Conservation (phyloP, 1,284 basidiomycete genomes). For the Rhodotorula sp. region DNA sequence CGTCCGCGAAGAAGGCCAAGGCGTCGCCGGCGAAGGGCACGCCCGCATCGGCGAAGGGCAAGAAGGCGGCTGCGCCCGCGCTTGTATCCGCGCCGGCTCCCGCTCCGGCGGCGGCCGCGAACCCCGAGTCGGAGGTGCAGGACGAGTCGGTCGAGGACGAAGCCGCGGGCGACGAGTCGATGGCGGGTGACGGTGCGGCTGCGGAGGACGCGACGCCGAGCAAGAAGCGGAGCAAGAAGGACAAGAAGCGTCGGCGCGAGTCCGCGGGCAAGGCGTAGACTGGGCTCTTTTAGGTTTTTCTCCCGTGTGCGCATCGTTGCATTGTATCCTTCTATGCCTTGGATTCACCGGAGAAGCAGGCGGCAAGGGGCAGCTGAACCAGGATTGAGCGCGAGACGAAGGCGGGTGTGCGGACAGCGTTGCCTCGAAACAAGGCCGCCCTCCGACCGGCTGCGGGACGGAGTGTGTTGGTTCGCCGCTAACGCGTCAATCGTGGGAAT, state of each 20-base stretch:
- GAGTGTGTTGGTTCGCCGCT: too few relatives aligned
- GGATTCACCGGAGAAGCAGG: too few relatives aligned
- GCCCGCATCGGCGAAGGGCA: neutral
- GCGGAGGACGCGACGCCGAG: conserved; percentile 10
- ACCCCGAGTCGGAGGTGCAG: conserved; percentile 21
- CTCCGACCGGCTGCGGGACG: too few relatives aligned
- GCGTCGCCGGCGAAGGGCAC: neutral
- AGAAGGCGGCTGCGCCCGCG: neutral
- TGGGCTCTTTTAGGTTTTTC: neutral
- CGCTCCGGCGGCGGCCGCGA: neutral
- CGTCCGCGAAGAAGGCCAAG: conserved; percentile 28
- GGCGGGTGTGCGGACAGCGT: too few relatives aligned
- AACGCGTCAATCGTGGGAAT: too few relatives aligned
- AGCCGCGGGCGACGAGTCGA: conserved; percentile 9
- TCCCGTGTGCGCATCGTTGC: neutral
- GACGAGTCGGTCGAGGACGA: conserved; percentile 26
- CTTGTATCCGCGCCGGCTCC: neutral
- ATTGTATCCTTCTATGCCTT: neutral
- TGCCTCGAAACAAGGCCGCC: too few relatives aligned
- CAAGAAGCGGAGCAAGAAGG: conserved; percentile 26
- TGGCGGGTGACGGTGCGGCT: neutral
- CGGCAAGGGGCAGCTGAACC: too few relatives aligned
- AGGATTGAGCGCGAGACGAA: too few relatives aligned
- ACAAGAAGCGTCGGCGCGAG: conserved; percentile 34
- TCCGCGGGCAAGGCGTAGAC: conserved; percentile 9